phyloP scores from a whole-genome alignment of 2,329 filamentous ascomycete genomes.

The Apiospora arundinis region DNA sequence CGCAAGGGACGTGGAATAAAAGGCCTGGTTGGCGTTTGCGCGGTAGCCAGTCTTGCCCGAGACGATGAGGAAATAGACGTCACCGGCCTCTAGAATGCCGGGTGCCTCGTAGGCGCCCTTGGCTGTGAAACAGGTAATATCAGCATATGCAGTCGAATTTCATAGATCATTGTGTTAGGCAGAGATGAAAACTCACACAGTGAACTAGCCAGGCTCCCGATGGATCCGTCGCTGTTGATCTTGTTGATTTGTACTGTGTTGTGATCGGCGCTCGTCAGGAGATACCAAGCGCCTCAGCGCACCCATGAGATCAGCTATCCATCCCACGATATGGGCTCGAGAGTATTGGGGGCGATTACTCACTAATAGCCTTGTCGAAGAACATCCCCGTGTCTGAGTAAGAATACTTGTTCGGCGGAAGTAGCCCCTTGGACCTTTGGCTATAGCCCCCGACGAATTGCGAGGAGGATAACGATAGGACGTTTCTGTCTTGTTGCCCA shows the following conservation, averaged over 20 bases:
- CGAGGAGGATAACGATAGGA: constrained; percentile 44
- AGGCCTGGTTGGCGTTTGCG: constrained; percentile 46
- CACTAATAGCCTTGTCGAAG: constrained; percentile 38
- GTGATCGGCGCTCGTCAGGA: constrained; percentile 48
- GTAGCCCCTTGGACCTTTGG: constrained; percentile 40
- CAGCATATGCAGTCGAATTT: background rate
- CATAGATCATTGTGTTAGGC: background rate
- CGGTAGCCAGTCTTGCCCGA: constrained; percentile 46
- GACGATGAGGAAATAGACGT: constrained; percentile 45
- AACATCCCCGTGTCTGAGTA: constrained; percentile 51
- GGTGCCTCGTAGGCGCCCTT: constrained; percentile 45
- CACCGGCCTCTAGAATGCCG: constrained; percentile 41
- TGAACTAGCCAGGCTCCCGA: constrained; percentile 39
- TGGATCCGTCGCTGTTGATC: constrained; percentile 44
- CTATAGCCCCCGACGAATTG: constrained; percentile 41
- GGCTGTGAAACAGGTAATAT: constrained; percentile 26
- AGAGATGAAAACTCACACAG: constrained; percentile 31
- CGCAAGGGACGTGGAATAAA: constrained; percentile 39
- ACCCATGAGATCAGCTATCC: background rate
- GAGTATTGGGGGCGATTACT: background rate
- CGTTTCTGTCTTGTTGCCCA: constrained; percentile 47
- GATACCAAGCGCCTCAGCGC: constrained; percentile 42
- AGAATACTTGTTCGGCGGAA: constrained; percentile 45
- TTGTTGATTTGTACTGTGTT: constrained; percentile 48
- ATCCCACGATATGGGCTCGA: background rate